A percentile compares a stretch with the other conserved stretches of the same genome.
phyloP scores from a whole-genome alignment of 176 grass and related monocot genomes.

The Lolium rigidum region DNA sequence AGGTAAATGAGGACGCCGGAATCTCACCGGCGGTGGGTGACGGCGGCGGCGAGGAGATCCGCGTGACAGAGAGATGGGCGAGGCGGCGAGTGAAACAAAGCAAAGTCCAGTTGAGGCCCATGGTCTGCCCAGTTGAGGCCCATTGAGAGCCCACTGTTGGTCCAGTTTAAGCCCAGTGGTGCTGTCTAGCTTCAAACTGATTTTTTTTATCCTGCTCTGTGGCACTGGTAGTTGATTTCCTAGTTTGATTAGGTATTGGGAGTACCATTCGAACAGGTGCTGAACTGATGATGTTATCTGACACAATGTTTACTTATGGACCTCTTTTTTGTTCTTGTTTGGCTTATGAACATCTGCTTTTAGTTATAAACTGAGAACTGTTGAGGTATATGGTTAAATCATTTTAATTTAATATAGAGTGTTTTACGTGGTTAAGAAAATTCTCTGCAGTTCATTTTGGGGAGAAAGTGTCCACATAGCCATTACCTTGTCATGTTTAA shows the following conservation, averaged over 20 bases:
- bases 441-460: not conserved
- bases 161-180: too few relatives aligned
- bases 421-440: not conserved
- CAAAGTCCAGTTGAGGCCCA: too few relatives aligned
- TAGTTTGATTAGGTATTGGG: not conserved
- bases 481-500: not conserved
- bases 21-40: conserved; percentile 29
- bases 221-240: not conserved
- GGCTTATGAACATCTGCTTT: not conserved
- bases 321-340: not conserved
- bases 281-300: not conserved
- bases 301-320: not conserved
- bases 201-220: not conserved
- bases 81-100: not conserved
- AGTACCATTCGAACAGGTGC: too few relatives aligned
- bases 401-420: not conserved
- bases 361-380: not conserved
- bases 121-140: too few relatives aligned
- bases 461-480: not conserved
- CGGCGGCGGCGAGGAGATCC: conserved; percentile 41
- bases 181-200: not conserved
- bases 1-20: not conserved
- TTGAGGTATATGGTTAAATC: not conserved
- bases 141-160: too few relatives aligned
- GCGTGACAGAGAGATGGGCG: not conserved